Evolutionary conservation across 2,329 filamentous ascomycete species (phyloP).

Genomic region (Myrmaecium sp.): DNA sequence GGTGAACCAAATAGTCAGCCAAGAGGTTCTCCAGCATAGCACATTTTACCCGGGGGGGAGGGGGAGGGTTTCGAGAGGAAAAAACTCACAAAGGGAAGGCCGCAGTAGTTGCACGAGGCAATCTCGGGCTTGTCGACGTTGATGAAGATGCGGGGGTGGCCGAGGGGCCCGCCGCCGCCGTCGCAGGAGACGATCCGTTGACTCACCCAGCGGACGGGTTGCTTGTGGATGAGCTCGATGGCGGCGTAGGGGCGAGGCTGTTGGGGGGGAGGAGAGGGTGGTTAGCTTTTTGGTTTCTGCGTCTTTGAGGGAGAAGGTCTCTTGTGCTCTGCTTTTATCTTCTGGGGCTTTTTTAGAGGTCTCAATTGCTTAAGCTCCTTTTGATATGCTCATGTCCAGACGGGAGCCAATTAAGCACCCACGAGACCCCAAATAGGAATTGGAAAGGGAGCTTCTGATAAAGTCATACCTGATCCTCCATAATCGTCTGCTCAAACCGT

Average conservation of each 20-base stretch:
- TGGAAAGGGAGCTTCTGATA: slow-evolving; percentile 1
- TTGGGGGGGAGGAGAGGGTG: no score
- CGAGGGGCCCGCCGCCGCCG: slow-evolving; percentile 75
- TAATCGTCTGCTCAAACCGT: slow-evolving; percentile 92
- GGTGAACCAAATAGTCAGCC: slow-evolving; percentile 5
- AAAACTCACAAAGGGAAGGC: slow-evolving; percentile 68
- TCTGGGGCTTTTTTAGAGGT: no score
- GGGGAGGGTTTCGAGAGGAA: neutral
- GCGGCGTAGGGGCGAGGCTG: slow-evolving; percentile 80
- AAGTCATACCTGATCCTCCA: slow-evolving; percentile 64
- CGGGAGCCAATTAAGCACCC: slow-evolving; percentile 1
- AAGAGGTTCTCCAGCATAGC: neutral
- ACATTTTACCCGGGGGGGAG: slow-evolving; percentile 1
- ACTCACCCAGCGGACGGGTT: slow-evolving; percentile 85
- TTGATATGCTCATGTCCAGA: no score
- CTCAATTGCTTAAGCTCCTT: slow-evolving; percentile 2
- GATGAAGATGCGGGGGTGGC: slow-evolving; percentile 90
- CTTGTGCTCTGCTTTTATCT: no score
- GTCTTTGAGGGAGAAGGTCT: no score
- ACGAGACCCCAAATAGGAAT: neutral
- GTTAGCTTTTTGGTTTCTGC: no score
- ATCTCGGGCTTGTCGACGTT: slow-evolving; percentile 97
- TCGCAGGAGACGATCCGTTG: slow-evolving; percentile 71
- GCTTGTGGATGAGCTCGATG: slow-evolving; percentile 90
- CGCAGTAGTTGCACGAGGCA: slow-evolving; percentile 78